These are phyloP conservation scores for Dactylellina leptospora DNA, from an alignment of 2,329 filamentous ascomycete genomes.

Conservation along the genomic window DNA sequence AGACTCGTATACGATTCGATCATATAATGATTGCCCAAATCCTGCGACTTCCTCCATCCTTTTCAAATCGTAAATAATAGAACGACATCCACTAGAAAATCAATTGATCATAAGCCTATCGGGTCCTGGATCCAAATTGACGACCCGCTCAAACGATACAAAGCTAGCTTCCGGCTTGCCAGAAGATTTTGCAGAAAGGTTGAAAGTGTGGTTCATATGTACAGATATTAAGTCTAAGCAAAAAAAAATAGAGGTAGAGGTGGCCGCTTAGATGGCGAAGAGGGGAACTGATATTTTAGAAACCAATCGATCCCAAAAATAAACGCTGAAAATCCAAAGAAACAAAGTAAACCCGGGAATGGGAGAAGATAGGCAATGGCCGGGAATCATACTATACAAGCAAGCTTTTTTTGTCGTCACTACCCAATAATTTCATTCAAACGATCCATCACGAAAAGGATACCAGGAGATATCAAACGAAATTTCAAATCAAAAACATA, in stretches of 20 bases:
- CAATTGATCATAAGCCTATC: conserved; percentile 5
- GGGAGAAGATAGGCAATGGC: neutral
- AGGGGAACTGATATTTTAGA: conserved; percentile 2
- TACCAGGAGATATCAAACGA: conserved; percentile 16
- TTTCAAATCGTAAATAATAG: conserved; percentile 12
- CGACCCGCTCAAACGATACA: conserved; percentile 4
- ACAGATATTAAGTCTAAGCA: conserved; percentile 40
- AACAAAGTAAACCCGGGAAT: neutral
- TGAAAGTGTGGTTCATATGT: conserved; percentile 39
- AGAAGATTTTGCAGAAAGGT: conserved; percentile 11
- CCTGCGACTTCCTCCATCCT: neutral
- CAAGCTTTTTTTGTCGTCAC: conserved; percentile 39
- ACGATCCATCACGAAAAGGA: conserved; percentile 5
- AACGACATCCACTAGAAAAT: neutral
- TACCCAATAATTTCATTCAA: conserved; percentile 21
- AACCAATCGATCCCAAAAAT: conserved; percentile 2
- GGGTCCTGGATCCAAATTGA: conserved; percentile 19
- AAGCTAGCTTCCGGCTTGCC: conserved; percentile 16
- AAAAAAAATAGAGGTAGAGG: too few relatives aligned
- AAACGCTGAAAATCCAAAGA: conserved; percentile 7
- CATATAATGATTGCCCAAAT: neutral
- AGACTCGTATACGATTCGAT: conserved; percentile 47
- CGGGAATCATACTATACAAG: conserved; percentile 38
- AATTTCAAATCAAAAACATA: conserved; percentile 18
- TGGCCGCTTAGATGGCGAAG: conserved; percentile 25